Conservation (phyloP, 75 land plant species). For the Chamaecyparis obtusa region DNA sequence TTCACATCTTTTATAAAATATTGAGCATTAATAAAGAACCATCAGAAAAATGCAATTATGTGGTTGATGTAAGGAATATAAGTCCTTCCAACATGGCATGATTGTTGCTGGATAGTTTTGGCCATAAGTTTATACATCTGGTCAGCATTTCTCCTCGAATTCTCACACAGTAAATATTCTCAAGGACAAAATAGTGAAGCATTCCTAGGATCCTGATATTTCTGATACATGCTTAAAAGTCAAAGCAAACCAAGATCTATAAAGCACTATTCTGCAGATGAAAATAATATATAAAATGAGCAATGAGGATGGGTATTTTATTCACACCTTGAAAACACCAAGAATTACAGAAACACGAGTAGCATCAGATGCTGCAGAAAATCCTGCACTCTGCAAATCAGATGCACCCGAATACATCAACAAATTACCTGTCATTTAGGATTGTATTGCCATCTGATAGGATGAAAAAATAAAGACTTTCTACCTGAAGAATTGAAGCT, state of each 20-base stretch:
- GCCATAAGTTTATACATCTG: not conserved
- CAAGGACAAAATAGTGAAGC: not conserved
- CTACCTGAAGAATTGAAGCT: slow-evolving; percentile 92
- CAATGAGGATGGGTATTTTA: not conserved
- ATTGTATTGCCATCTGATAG: not conserved
- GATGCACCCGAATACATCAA: not conserved
- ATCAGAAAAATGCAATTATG: not conserved
- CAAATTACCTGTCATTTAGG: not conserved
- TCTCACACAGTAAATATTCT: not conserved
- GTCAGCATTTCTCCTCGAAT: not conserved
- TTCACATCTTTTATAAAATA: not conserved
- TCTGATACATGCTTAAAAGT: not conserved
- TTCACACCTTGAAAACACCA: slow-evolving; percentile 81
- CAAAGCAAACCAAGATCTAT: not conserved
- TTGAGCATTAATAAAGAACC: not conserved
- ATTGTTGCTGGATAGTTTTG: not conserved
- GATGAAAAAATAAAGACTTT: not conserved
- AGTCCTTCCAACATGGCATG: not conserved
- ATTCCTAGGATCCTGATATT: not conserved
- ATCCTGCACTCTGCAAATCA: slow-evolving; percentile 82
- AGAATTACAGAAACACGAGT: slow-evolving; percentile 78
- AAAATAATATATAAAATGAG: slow-evolving; percentile 3
- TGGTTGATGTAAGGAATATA: not conserved
- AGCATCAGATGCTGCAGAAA: slow-evolving; percentile 97
- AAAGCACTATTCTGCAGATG: slow-evolving; percentile 1